These are phyloP conservation scores for Phytophthora pini DNA, from an alignment of 352 stramenopile genomes.

Conservation along the genomic window DNA sequence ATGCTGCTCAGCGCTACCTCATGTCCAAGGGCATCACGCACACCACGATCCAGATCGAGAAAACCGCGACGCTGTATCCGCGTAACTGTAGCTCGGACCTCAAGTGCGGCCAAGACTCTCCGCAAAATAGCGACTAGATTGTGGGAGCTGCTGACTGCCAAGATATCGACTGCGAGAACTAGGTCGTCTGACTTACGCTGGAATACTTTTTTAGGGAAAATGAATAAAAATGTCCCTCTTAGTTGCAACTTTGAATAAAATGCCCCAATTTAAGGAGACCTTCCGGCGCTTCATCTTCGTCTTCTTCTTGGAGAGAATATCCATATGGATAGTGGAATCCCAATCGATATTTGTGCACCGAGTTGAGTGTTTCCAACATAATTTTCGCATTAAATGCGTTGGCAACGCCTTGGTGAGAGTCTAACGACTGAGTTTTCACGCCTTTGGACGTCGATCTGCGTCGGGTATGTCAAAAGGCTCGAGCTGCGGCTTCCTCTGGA, in stretches of 20 bases:
- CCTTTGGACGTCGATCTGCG: slow-evolving; percentile 6
- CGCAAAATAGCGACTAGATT: slow-evolving; percentile 45
- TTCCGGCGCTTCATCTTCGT: slow-evolving; percentile 1
- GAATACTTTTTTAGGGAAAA: no score
- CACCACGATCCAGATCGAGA: slow-evolving; percentile 91
- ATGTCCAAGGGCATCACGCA: slow-evolving; percentile 84
- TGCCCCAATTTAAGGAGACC: neutral
- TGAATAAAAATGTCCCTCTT: no score
- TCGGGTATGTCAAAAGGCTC: slow-evolving; percentile 11
- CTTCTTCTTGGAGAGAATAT: slow-evolving; percentile 7
- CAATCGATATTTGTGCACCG: slow-evolving; percentile 22
- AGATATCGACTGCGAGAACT: slow-evolving; percentile 1
- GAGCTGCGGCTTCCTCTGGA: slow-evolving; percentile 22
- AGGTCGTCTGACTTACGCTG: no score
- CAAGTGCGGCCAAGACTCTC: slow-evolving; percentile 83
- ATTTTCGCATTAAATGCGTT: slow-evolving; percentile 29
- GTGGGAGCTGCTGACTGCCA: slow-evolving; percentile 2
- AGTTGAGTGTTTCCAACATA: slow-evolving; percentile 39
- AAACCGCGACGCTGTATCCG: slow-evolving; percentile 70
- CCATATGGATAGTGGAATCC: slow-evolving; percentile 2
- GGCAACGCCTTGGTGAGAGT: slow-evolving; percentile 4
- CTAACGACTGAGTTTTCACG: neutral
- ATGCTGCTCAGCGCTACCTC: slow-evolving; percentile 76
- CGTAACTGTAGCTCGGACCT: slow-evolving; percentile 71
- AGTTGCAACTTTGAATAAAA: no score